These are phyloP conservation scores for Trypanosomatidae sp. DNA, from an alignment of 208 protist species.

Conservation along the genomic window DNA sequence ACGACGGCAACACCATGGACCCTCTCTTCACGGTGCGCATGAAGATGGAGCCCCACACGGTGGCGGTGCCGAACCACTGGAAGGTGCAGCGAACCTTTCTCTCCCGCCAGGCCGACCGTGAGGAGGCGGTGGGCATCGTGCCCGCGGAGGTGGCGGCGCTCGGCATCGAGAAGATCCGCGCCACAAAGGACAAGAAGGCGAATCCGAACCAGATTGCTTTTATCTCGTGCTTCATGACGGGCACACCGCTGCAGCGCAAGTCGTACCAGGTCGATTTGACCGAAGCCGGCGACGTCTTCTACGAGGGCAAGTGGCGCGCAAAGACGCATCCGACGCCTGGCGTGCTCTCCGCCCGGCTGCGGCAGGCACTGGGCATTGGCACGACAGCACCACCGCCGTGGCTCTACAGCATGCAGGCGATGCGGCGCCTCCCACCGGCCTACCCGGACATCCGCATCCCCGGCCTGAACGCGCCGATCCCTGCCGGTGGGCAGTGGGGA, in stretches of 20 bases:
- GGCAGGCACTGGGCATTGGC: conserved; percentile 97
- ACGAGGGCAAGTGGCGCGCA: conserved; percentile 97
- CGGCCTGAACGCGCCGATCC: conserved; percentile 99
- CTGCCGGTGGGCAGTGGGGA: conserved; percentile 94
- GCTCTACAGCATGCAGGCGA: conserved; percentile 99
- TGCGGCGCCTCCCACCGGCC: conserved; percentile 97
- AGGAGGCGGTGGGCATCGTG: conserved; percentile 95
- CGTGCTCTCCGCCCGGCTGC: conserved; percentile 91
- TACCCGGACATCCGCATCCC: conserved; percentile 98
- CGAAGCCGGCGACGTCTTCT: conserved; percentile 96
- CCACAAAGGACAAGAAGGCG: conserved; percentile 97
- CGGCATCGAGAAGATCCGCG: conserved; percentile 95
- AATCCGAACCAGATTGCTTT: conserved; percentile 96
- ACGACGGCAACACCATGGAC: conserved; percentile 96
- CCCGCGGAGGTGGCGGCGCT: conserved; percentile 93
- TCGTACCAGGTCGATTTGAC: conserved; percentile 86
- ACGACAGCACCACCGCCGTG: conserved; percentile 96
- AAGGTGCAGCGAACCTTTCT: conserved; percentile 97
- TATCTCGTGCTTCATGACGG: conserved; percentile 98
- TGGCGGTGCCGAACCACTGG: conserved; percentile 99
- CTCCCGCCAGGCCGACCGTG: conserved; percentile 92
- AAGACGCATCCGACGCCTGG: conserved; percentile 67
- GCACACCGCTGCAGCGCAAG: conserved; percentile 93
- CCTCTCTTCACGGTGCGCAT: conserved; percentile 96
- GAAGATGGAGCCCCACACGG: conserved; percentile 91